These are phyloP conservation scores for Marasmius tenuissimus DNA, from an alignment of 1,284 basidiomycete genomes.

Conservation along the genomic window DNA sequence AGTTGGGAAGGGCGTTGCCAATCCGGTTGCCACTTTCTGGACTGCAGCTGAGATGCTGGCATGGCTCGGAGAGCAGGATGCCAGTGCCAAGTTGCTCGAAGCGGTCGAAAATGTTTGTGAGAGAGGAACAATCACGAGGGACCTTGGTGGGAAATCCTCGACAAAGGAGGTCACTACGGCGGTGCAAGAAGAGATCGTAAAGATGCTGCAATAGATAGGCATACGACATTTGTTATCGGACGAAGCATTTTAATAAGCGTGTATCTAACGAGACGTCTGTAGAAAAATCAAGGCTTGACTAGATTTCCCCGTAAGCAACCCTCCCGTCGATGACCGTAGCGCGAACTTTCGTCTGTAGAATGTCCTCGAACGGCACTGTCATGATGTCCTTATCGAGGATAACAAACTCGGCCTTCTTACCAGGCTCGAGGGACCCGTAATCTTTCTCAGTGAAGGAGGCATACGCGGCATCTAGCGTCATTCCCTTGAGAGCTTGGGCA, in stretches of 20 bases:
- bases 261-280: not conserved
- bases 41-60: slow-evolving; percentile 57
- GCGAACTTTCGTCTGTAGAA: slow-evolving; percentile 36
- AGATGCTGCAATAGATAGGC: not conserved
- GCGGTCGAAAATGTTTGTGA: slow-evolving; percentile 46
- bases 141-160: slow-evolving; percentile 12
- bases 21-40: slow-evolving; percentile 73
- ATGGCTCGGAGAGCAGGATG: slow-evolving; percentile 50
- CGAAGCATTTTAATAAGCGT: not conserved
- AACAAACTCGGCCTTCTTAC: slow-evolving; percentile 87
- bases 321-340: slow-evolving; percentile 63
- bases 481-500: slow-evolving; percentile 75
- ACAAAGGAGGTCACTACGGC: slow-evolving; percentile 15
- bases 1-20: slow-evolving; percentile 72
- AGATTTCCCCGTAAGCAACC: slow-evolving; percentile 54
- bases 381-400: slow-evolving; percentile 81
- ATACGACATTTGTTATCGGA: too few species aligned
- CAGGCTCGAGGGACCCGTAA: slow-evolving; percentile 66
- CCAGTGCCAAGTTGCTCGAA: slow-evolving; percentile 45
- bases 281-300: not conserved
- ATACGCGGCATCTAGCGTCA: slow-evolving; percentile 86
- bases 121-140: slow-evolving; percentile 13
- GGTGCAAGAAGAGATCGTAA: slow-evolving; percentile 9
- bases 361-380: slow-evolving; percentile 55
- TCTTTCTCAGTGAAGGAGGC: slow-evolving; percentile 78